Evolutionary conservation across 768 basidiomycete genomes (phyloP), one percentile per base, ranked within the genome.

Genomic region (Trametes villosa): DNA sequence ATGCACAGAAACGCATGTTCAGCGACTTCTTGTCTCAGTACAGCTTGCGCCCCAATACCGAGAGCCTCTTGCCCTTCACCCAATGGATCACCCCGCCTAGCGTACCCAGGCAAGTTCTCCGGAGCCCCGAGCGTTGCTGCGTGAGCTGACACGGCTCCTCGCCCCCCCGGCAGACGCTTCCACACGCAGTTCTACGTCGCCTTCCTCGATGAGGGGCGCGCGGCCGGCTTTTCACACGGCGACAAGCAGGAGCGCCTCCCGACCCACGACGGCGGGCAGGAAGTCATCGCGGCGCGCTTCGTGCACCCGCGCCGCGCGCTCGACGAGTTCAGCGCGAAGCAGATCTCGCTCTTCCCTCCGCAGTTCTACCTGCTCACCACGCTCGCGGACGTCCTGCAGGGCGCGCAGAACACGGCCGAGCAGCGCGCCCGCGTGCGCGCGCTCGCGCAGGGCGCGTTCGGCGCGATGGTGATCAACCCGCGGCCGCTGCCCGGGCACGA

Each of bases 281-380:
- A 91, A 74, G 86, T 91, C 58, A 78, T 89, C 50, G 80, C 83
- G 38, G 83, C 87, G 3, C 83, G 83, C n/a, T 91, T 89, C 70
- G 58, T 88, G 30, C 84, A 81, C 64, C 87, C 87, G 0, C 68
- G 64, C 8, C 74, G 73, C 17, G 86, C 83, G 20, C 73, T 91
- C 49, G 71, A 75, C 2, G 85, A 85, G 69, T 85, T 82, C 68
- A 71, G 68, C 20, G 74, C 75, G 30, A 76, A 79, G 22, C 77
- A 78, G 58, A 84, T 90, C 59, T 76, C 76, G 4, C 77, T 90
- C 45, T 86, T 89, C 85, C 88, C 89, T 18, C 89, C 89, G 13
- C 89, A 91, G 69, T 87, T 80, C 68, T 91, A 91, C 70, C 80
- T 91, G 52, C 72, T 91, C 27, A 75, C 78, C 11, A 89, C 87